phyloP scores from a whole-genome alignment of 331 rosid species.

The Rosa hybrid region DNA sequence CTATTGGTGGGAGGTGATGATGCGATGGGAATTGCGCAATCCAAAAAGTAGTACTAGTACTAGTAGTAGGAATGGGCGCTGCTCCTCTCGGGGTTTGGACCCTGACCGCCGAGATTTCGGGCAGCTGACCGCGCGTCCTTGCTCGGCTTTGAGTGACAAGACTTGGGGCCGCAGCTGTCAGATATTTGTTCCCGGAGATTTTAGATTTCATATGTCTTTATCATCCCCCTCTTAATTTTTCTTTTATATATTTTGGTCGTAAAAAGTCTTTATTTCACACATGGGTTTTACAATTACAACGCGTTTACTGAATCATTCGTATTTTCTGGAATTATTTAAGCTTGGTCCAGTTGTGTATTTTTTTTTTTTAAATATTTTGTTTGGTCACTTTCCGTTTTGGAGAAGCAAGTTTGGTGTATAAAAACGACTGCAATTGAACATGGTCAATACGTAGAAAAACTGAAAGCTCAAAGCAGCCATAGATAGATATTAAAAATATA shows the following conservation, averaged over 20 bases:
- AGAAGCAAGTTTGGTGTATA: slow-evolving; percentile 9
- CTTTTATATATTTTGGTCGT: background rate
- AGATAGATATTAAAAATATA: background rate
- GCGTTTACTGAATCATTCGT: background rate
- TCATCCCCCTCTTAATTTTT: background rate
- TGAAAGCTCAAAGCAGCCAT: background rate
- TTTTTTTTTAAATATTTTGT: background rate
- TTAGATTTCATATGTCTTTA: background rate
- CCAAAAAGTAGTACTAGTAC: background rate
- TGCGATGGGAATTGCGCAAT: slow-evolving; percentile 12
- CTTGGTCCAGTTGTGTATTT: background rate
- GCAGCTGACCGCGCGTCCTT: slow-evolving; percentile 46
- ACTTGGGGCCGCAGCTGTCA: slow-evolving; percentile 35
- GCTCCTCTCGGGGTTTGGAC: slow-evolving; percentile 39
- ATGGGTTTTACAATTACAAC: background rate
- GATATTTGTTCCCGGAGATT: background rate
- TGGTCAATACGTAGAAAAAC: background rate
- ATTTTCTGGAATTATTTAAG: background rate
- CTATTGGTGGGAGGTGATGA: background rate
- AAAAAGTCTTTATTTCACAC: background rate
- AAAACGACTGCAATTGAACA: background rate
- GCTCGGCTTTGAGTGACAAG: background rate
- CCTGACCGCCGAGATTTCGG: slow-evolving; percentile 58
- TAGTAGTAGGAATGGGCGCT: background rate
- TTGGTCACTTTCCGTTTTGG: slow-evolving; percentile 6